phyloP scores from a whole-genome alignment of 2,329 filamentous ascomycete genomes.

The Xylariaceae sp. region DNA sequence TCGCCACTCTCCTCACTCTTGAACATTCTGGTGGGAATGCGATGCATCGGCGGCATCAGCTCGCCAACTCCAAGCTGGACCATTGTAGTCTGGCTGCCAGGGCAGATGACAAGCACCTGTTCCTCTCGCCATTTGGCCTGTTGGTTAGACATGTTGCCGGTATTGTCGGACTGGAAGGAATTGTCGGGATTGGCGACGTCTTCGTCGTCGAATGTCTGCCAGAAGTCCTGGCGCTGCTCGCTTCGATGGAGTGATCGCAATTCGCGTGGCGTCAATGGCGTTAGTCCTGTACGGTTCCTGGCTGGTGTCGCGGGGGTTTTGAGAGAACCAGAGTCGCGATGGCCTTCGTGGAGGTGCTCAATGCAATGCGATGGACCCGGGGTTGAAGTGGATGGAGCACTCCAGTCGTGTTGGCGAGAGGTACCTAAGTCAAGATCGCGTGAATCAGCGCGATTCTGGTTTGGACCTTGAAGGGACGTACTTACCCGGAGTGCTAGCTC shows the following conservation, averaged over 20 bases:
- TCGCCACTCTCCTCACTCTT: constrained; percentile 74
- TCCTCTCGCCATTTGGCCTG: constrained; percentile 59
- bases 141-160: constrained; percentile 47
- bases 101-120: constrained; percentile 66
- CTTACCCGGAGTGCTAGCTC: too few relatives aligned
- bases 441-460: constrained; percentile 17
- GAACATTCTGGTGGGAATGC: constrained; percentile 93
- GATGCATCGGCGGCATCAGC: constrained; percentile 82
- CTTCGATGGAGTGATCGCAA: constrained; percentile 20
- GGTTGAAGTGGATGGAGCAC: constrained; percentile 9
- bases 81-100: constrained; percentile 83
- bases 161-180: not conserved
- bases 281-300: not conserved
- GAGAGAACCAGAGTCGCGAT: not conserved
- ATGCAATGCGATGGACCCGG: constrained; percentile 1
- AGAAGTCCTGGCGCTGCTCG: constrained; percentile 2
- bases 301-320: constrained; percentile 2
- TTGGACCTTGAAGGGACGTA: constrained; percentile 12
- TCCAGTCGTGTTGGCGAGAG: constrained; percentile 6
- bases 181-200: not conserved
- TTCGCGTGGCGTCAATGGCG: constrained; percentile 13
- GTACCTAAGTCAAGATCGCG: constrained; percentile 21
- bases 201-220: not conserved
- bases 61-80: constrained; percentile 87
- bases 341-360: not conserved